Evolutionary conservation across 768 basidiomycete species (phyloP), one percentile per base, ranked within the genome.

Genomic region (Rhizopogon vinicolor): DNA sequence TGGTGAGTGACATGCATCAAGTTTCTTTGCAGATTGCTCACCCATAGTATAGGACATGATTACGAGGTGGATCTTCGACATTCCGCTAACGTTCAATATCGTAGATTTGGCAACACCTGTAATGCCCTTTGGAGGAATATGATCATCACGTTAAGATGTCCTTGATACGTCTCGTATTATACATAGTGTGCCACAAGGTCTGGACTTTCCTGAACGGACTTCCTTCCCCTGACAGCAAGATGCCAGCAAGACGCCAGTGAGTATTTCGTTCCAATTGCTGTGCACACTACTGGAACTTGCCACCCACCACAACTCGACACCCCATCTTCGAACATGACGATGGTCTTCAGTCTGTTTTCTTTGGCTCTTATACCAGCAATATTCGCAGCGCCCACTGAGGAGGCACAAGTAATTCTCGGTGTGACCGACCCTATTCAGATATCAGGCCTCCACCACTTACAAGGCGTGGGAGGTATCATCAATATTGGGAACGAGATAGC

Each of bases 41-140:
- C 52, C 55, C 39, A 50, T 54, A 14, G 42, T 41, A 48, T 29
- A 86, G 84, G 83, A 86, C 60, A 64, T 86, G 64, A 74, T 86
- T 66, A 78, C 77, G 12, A 75, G 78, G 54, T 86, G 85, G 85
- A 75, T 85, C 42, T 58, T 60, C 52, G 75, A 86, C 64, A 65
- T 72, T 22, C 81, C 84, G n/a, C 68, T 85, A 29, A 64, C 71
- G 25, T 63, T 14, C 45, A 28, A 35, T 10, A 7, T 39, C 1
- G 2, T 19, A 5, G 5, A 25, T 39, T 7, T 16, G 43, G 33
- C 33, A 28, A 22, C 33, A 5, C 4, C 35, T 43, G 22, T 18
- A 29, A 10, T 29, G 49, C 19, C 40, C 3, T 51, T 57, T 0
- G 37, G 46, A 18, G 22, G 19, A 12, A 40, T 45, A 22, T 49